A percentile compares a stretch with the other conserved stretches of the same genome.
These are phyloP conservation scores for Samsoniella hepiali DNA, from an alignment of 2,329 filamentous ascomycete species.

Conservation along the genomic window DNA sequence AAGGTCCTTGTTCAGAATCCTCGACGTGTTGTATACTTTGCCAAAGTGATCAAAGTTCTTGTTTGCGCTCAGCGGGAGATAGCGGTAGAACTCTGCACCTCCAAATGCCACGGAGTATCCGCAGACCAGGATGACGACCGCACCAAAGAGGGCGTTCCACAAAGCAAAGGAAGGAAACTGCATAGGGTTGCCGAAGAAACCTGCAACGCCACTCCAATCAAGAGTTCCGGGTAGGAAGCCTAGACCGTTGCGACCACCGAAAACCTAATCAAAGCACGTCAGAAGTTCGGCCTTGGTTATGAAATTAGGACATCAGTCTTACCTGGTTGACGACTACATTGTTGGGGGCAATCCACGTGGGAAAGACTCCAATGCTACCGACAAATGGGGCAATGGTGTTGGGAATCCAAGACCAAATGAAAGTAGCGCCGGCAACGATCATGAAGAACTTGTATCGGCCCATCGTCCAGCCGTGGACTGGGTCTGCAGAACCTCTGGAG, in stretches of 20 bases:
- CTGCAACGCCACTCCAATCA: conserved; percentile 38
- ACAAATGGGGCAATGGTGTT: conserved; percentile 57
- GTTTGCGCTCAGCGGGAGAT: conserved; percentile 53
- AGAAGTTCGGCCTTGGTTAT: neutral
- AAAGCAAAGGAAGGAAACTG: conserved; percentile 44
- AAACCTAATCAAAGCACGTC: conserved; percentile 30
- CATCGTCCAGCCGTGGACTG: conserved; percentile 55
- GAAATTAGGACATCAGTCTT: neutral
- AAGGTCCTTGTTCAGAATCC: conserved; percentile 47
- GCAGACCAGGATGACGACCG: conserved; percentile 47
- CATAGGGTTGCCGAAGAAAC: conserved; percentile 40
- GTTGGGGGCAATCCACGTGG: conserved; percentile 49
- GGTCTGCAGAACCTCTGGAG: conserved; percentile 53
- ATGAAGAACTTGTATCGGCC: conserved; percentile 57
- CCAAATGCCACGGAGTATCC: conserved; percentile 50
- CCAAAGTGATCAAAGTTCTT: conserved; percentile 57
- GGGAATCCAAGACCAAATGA: conserved; percentile 57
- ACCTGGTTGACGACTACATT: conserved; percentile 49
- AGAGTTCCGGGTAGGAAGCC: conserved; percentile 53
- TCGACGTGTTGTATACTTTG: conserved; percentile 48
- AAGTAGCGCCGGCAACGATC: conserved; percentile 47
- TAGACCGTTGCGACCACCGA: conserved; percentile 51
- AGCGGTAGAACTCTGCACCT: conserved; percentile 47
- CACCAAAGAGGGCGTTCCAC: conserved; percentile 43
- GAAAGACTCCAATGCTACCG: conserved; percentile 53